Evolutionary conservation across 441 rosid genomes (phyloP), one percentile per base, ranked within the genome.

Genomic region (Syzygium syzygioides): DNA sequence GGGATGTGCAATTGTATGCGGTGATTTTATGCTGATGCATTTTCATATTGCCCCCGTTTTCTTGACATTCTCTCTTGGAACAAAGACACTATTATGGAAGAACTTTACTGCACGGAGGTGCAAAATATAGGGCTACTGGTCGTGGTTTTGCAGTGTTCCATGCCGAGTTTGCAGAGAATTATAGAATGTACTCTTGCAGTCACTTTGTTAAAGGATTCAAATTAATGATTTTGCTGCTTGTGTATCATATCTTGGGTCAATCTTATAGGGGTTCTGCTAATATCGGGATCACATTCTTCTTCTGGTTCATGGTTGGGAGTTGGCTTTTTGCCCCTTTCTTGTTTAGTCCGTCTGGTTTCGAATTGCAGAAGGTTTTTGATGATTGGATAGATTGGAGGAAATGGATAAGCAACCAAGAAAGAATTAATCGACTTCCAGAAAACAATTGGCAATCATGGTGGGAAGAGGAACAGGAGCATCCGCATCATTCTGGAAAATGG

Each of bases 351-450:
- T 97, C 99, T 41, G 98, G 99, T 17, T 98, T 97, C 71, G 99
- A 97, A 90, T 98, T 99, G 99, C 99, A 98, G 93, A 98, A 98
- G 89, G 97, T 97, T 87, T 94, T 96, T 89, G 99, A 98, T 91
- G 99, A 98, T 89, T 98, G 99, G 99, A 96, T 97, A 89, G 99
- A 98, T 90, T 97, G 99, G 99, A 97, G 95, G 89, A 98, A 97
- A 91, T 98, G 99, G 99, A 96, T 97, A 55, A 93, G 92, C 86
- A 98, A 97, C 90, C 91, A 92, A 20, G 99, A 99, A 7, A 99
- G 99, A 83, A 96, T 97, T 20, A 99, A 55, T 90, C 97, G 97
- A 32, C 96, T 95, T 2, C 94, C 99, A n/a, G n/a, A 98, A 96
- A 89, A 95, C 95, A 90, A 97, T 91, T 98, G 99, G 99, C 97